Percentiles rank a stretch among this genome's conserved stretches.
Conservation (phyloP, 192 early-diverging fungal species). For the Coemansia furcata region DNA sequence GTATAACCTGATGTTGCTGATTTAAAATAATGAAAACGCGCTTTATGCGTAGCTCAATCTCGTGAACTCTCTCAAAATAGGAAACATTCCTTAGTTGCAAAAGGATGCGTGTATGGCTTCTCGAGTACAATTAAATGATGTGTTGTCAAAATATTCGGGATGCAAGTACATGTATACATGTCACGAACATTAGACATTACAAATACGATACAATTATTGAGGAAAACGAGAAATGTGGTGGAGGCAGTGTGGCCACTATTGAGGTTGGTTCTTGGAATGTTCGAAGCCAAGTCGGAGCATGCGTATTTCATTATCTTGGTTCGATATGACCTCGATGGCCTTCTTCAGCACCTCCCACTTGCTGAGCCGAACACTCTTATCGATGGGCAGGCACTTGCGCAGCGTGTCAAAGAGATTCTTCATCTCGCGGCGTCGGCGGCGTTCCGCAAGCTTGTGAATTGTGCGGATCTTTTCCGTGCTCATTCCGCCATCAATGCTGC, state of each 20-base stretch:
- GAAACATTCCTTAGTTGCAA: not conserved
- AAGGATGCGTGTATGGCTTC: not conserved
- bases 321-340: slow-evolving; percentile 59
- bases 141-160: not conserved
- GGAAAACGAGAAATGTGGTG: not conserved
- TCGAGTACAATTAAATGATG: not conserved
- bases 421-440: slow-evolving; percentile 87
- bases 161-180: not conserved
- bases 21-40: not conserved
- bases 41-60: not conserved
- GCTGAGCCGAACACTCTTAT: slow-evolving; percentile 75
- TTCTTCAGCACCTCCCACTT: slow-evolving; percentile 91
- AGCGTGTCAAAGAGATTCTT: slow-evolving; percentile 88
- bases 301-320: slow-evolving; percentile 44
- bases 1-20: not conserved
- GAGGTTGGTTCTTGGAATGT: slow-evolving; percentile 10
- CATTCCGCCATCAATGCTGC: slow-evolving; percentile 24
- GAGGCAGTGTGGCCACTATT: not conserved
- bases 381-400: slow-evolving; percentile 72
- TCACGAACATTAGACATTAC: not conserved
- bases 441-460: slow-evolving; percentile 85
- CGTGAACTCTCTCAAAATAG: not conserved
- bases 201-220: not conserved
- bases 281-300: slow-evolving; percentile 38
- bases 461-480: slow-evolving; percentile 72